A percentile compares a stretch with the other conserved stretches of the same genome.
These are phyloP conservation scores for Exophiala alcalophila DNA, from an alignment of 2,329 filamentous ascomycete species.

Conservation along the genomic window DNA sequence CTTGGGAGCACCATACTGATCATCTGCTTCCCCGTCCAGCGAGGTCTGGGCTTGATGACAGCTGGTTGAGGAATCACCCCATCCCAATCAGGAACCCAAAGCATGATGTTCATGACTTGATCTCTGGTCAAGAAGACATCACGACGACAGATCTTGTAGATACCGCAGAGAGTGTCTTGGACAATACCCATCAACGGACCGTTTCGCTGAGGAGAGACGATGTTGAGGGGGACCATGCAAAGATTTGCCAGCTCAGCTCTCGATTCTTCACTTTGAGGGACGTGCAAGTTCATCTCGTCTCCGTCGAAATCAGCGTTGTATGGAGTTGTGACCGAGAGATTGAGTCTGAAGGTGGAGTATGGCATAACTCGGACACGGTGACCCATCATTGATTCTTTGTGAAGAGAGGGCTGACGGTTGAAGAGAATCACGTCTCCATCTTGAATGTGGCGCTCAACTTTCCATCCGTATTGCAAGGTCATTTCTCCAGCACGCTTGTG, in stretches of 20 bases:
- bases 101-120: conserved; percentile 91
- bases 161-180: conserved; percentile 92
- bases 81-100: conserved; percentile 98
- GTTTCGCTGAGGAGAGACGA: conserved; percentile 96
- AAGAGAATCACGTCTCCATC: conserved; percentile 98
- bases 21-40: conserved; percentile 98
- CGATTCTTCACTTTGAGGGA: conserved; percentile 95
- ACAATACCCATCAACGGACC: conserved; percentile 99
- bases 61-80: conserved; percentile 88
- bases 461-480: conserved; percentile 92
- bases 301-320: conserved; percentile 99
- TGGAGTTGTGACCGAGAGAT: conserved; percentile 93
- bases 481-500: conserved; percentile 85
- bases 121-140: conserved; percentile 89
- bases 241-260: conserved; percentile 91
- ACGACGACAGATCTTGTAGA: conserved; percentile 93
- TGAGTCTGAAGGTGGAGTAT: conserved; percentile 96
- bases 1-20: conserved; percentile 87
- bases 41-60: conserved; percentile 86
- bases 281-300: conserved; percentile 99
- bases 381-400: conserved; percentile 99
- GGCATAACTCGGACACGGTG: conserved; percentile 97
- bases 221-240: conserved; percentile 96
- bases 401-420: conserved; percentile 97
- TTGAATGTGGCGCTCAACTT: conserved; percentile 94